Percentiles rank a stretch among this genome's conserved stretches.
phyloP scores from a whole-genome alignment of 1,284 basidiomycete genomes.

The Peniophora sp. region DNA sequence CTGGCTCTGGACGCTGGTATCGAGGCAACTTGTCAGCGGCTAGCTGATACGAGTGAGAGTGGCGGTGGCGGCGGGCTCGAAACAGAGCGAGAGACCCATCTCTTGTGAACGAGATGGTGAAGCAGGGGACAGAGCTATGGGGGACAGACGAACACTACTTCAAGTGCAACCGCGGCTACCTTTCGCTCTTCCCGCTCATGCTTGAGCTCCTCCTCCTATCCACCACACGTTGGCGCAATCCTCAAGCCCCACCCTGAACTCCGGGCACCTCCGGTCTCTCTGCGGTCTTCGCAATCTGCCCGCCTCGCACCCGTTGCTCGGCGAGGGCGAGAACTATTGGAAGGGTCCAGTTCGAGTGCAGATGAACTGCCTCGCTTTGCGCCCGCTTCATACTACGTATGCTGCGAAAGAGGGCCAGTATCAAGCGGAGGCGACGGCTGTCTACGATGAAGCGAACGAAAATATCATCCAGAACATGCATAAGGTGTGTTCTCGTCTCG shows the following conservation, averaged over 20 bases:
- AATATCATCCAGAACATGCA: conserved; percentile 84
- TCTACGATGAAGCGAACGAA: conserved; percentile 73
- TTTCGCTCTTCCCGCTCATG: conserved; percentile 89
- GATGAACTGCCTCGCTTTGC: conserved; percentile 88
- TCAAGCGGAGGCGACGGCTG: conserved; percentile 62
- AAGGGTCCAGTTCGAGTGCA: conserved; percentile 94
- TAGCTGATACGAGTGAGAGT: no score
- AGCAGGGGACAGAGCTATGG: no score
- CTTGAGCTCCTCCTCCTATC: conserved; percentile 72
- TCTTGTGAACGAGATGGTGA: no score
- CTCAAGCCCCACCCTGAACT: conserved; percentile 75
- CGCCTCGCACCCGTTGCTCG: conserved; percentile 78
- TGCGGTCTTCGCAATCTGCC: conserved; percentile 87
- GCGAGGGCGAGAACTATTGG: conserved; percentile 93
- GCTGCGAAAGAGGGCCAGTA: conserved; percentile 74
- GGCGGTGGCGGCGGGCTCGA: no score
- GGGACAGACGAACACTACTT: conserved; percentile 80
- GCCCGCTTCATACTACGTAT: conserved; percentile 78
- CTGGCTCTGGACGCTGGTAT: no score
- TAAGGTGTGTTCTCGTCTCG: conserved; percentile 43
- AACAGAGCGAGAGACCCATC: no score
- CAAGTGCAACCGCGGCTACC: conserved; percentile 87
- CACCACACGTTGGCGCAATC: conserved; percentile 71
- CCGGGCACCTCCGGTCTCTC: conserved; percentile 82
- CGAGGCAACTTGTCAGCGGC: no score